Percentiles rank a stretch among this genome's conserved stretches.
These are phyloP conservation scores for Dryas alaskensis DNA, from an alignment of 306 rosid species.

Conservation along the genomic window DNA sequence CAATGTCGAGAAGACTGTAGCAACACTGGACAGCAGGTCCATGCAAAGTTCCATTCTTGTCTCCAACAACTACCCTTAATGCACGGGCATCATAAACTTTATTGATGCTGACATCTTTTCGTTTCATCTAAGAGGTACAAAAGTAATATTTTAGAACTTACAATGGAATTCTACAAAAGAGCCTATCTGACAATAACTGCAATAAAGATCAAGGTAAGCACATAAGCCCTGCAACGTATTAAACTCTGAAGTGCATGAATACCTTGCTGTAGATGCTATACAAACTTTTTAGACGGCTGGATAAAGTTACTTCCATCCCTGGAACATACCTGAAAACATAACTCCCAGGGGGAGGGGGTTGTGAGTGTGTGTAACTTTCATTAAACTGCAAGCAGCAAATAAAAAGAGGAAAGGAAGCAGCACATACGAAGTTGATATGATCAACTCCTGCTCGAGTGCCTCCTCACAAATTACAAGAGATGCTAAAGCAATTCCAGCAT, in stretches of 20 bases:
- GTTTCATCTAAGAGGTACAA: slow-evolving; percentile 64
- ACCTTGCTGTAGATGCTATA: slow-evolving; percentile 96
- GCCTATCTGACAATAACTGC: neutral
- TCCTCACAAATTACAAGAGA: slow-evolving; percentile 84
- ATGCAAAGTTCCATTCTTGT: slow-evolving; percentile 84
- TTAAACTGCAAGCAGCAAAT: slow-evolving; percentile 28
- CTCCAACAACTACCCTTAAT: slow-evolving; percentile 94
- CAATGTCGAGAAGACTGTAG: slow-evolving; percentile 83
- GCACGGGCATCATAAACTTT: slow-evolving; percentile 96
- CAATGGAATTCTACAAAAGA: neutral
- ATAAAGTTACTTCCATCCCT: slow-evolving; percentile 94
- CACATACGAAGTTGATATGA: slow-evolving; percentile 90
- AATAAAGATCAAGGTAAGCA: neutral
- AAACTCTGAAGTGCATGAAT: slow-evolving; percentile 16
- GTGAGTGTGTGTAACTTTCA: neutral
- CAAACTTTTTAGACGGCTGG: slow-evolving; percentile 88
- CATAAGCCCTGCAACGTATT: neutral
- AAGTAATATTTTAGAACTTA: slow-evolving; percentile 17
- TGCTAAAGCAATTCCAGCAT: slow-evolving; percentile 85
- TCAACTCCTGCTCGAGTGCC: slow-evolving; percentile 86
- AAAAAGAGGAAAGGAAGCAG: slow-evolving; percentile 33
- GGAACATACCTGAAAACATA: slow-evolving; percentile 80
- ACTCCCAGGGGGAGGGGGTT: neutral
- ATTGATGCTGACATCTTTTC: slow-evolving; percentile 72
- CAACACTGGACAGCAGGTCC: slow-evolving; percentile 96